Evolutionary conservation across 1,139 yeast genomes (phyloP).

Genomic region (Pichiaceae sp.): DNA sequence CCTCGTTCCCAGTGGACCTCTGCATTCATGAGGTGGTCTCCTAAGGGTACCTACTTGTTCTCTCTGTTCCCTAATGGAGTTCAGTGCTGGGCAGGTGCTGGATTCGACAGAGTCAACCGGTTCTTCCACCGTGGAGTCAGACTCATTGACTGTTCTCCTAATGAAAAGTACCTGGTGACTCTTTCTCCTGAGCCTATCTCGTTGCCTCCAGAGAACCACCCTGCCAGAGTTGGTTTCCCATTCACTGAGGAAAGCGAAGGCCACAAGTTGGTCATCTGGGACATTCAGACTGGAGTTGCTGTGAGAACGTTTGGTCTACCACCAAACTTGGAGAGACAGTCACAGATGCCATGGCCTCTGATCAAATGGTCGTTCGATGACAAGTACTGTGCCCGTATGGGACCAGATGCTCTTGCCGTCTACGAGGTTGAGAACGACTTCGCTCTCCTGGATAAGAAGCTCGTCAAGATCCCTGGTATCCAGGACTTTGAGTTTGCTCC

Average conservation of each 20-base stretch:
- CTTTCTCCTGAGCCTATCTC: constrained; percentile 80
- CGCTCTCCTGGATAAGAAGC: constrained; percentile 73
- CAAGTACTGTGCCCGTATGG: constrained; percentile 90
- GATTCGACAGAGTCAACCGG: constrained; percentile 66
- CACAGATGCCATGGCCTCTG: constrained; percentile 91
- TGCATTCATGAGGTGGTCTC: constrained; percentile 83
- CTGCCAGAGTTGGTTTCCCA: constrained; percentile 56
- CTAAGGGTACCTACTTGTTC: constrained; percentile 83
- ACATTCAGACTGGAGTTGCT: constrained; percentile 73
- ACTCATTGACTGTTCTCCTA: constrained; percentile 86
- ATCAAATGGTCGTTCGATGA: constrained; percentile 95
- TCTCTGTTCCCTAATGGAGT: constrained; percentile 93
- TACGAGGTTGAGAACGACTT: constrained; percentile 65
- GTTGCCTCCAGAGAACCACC: constrained; percentile 57
- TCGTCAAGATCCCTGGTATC: constrained; percentile 76
- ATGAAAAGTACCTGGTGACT: constrained; percentile 84
- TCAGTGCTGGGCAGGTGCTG: constrained; percentile 92
- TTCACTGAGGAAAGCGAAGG: constrained; percentile 87
- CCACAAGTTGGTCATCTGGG: constrained; percentile 93
- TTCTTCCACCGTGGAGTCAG: constrained; percentile 87
- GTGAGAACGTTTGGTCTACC: constrained; percentile 88
- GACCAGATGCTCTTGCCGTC: constrained; percentile 87
- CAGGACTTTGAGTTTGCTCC: constrained; percentile 97
- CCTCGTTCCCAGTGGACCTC: constrained; percentile 83
- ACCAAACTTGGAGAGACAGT: constrained; percentile 60